Percentiles rank a stretch among this genome's conserved stretches.
Conservation (phyloP, 768 basidiomycete species). For the Termitomyces sp. region DNA sequence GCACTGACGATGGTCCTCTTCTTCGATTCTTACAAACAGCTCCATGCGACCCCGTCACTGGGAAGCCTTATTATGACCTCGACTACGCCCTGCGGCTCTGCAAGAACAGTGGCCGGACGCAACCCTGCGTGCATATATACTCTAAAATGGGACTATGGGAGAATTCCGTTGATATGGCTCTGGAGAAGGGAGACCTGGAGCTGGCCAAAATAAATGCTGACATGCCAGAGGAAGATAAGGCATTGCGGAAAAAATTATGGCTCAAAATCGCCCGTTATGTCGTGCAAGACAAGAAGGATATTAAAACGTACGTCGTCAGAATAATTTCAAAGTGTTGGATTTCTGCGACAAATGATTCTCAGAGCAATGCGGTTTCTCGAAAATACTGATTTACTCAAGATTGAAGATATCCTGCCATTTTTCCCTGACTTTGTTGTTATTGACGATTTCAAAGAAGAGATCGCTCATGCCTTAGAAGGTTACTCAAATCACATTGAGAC, state of each 20-base stretch:
- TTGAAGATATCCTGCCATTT: conserved; percentile 98
- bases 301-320: conserved; percentile 75
- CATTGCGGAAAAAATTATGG: conserved; percentile 91
- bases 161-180: conserved; percentile 90
- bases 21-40: conserved; percentile 79
- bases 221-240: conserved; percentile 86
- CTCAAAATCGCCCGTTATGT: conserved; percentile 98
- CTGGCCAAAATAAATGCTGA: conserved; percentile 94
- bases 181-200: conserved; percentile 92
- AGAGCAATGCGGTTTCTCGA: conserved; percentile 98
- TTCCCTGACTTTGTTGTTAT: conserved; percentile 99
- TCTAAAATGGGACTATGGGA: conserved; percentile 97
- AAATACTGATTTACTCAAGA: conserved; percentile 90
- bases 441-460: conserved; percentile 99
- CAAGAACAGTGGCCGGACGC: conserved; percentile 72
- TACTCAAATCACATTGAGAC: conserved; percentile 89
- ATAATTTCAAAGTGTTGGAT: background rate
- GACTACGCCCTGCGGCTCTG: conserved; percentile 95
- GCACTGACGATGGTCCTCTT: conserved; percentile 66
- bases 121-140: conserved; percentile 94
- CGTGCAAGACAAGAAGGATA: conserved; percentile 96
- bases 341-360: background rate
- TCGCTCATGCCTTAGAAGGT: conserved; percentile 90
- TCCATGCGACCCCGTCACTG: conserved; percentile 76
- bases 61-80: conserved; percentile 90